Percentiles rank a stretch among this genome's conserved stretches.
These are phyloP conservation scores for Macadamia integrifolia DNA, from an alignment of 164 flowering plant genomes.

Conservation along the genomic window DNA sequence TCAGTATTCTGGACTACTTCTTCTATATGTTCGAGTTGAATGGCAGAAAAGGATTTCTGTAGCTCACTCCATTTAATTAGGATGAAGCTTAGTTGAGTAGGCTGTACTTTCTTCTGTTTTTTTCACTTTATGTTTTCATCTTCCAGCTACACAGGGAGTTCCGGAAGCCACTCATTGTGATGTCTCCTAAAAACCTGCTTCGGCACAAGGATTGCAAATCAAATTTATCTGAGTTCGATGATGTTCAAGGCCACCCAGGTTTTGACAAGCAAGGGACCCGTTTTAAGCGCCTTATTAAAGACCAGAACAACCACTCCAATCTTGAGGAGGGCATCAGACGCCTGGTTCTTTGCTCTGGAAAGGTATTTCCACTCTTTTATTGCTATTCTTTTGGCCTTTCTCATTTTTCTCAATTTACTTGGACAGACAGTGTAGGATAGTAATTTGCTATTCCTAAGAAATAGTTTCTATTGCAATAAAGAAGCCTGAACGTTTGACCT, in stretches of 20 bases:
- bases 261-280: constrained; percentile 98
- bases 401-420: neutral
- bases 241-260: constrained; percentile 91
- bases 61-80: too few relatives aligned
- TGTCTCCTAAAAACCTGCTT: constrained; percentile 93
- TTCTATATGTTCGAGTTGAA: neutral
- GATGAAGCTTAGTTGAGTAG: too few relatives aligned
- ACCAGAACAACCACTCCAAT: constrained; percentile 72
- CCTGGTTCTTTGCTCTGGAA: constrained; percentile 88
- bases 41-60: too few relatives aligned
- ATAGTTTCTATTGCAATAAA: too few relatives aligned
- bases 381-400: too few relatives aligned
- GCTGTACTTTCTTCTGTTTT: neutral
- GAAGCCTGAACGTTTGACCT: too few relatives aligned
- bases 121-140: constrained; percentile 7
- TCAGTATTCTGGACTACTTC: neutral
- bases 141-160: constrained; percentile 85
- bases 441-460: too few relatives aligned
- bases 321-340: constrained; percentile 92
- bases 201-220: constrained; percentile 57
- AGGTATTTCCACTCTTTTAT: constrained; percentile 30
- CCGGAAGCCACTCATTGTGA: constrained; percentile 88
- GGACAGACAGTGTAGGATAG: neutral
- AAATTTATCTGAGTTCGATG: constrained; percentile 48
- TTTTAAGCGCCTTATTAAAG: constrained; percentile 51